Evolutionary conservation across 768 basidiomycete species (phyloP).

Genomic region (Termitomyces sp.): DNA sequence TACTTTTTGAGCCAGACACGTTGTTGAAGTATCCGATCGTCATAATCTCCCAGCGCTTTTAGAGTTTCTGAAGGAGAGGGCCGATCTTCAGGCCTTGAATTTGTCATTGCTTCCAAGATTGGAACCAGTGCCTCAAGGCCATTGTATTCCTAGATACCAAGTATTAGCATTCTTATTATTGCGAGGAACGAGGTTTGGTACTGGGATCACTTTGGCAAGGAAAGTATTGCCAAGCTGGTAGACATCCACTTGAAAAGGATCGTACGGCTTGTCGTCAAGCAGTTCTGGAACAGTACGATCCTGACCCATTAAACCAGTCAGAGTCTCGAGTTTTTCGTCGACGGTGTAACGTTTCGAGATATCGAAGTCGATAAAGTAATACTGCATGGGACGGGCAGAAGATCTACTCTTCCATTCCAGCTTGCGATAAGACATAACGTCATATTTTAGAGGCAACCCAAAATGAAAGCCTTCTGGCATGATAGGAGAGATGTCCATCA

Average conservation of each 20-base stretch:
- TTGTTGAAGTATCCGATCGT: neutral
- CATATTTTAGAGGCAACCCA: neutral
- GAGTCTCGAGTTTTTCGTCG: neutral
- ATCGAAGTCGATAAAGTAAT: neutral
- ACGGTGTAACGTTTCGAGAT: neutral
- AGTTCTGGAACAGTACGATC: conserved; percentile 3
- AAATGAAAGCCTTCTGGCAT: neutral
- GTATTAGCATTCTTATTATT: neutral
- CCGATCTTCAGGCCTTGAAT: neutral
- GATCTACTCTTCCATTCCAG: neutral
- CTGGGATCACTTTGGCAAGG: neutral
- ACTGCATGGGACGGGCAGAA: conserved; percentile 2
- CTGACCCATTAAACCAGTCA: neutral
- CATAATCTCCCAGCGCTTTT: neutral
- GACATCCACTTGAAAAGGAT: conserved; percentile 1
- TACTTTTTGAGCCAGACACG: conserved; percentile 1
- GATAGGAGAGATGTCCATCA: neutral
- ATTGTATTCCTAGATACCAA: conserved; percentile 1
- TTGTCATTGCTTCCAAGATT: conserved; percentile 2
- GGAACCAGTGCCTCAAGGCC: neutral
- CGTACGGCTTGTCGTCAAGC: neutral
- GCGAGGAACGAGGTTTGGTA: neutral
- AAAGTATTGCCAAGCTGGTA: conserved; percentile 2
- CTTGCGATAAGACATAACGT: neutral
- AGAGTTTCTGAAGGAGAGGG: neutral